Conservation (phyloP, 169 alveolate species). For the Eimeria sp. region DNA sequence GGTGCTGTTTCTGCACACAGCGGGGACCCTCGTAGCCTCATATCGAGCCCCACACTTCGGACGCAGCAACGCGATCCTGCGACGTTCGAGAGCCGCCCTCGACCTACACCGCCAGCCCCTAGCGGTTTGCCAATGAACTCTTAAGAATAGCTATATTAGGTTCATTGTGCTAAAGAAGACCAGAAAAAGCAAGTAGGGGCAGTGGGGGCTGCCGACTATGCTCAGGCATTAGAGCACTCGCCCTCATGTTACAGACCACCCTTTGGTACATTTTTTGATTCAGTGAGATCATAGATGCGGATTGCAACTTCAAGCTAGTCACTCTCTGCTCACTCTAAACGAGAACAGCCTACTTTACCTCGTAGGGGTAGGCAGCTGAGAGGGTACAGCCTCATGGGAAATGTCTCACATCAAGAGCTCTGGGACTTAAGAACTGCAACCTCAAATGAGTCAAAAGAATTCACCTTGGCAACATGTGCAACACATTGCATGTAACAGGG, state of each 20-base stretch:
- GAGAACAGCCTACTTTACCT: not conserved
- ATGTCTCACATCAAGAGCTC: not conserved
- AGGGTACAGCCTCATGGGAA: not conserved
- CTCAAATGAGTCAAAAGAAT: not conserved
- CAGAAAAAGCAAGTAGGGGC: not conserved
- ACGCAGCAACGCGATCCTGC: slow-evolving; percentile 45
- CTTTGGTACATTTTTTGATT: not conserved
- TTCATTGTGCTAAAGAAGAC: slow-evolving; percentile 57
- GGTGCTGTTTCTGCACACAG: not conserved
- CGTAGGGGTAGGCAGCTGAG: not conserved
- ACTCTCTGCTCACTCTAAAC: not conserved
- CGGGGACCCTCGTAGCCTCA: slow-evolving; percentile 4
- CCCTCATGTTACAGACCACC: not conserved
- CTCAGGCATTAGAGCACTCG: not conserved
- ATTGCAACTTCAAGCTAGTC: not conserved
- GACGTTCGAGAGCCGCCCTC: not conserved
- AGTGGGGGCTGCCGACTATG: not conserved
- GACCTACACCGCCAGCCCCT: not conserved
- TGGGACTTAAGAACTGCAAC: not conserved
- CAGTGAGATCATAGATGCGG: not conserved
- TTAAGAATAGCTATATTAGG: slow-evolving; percentile 88
- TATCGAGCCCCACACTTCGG: not conserved
- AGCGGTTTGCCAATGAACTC: slow-evolving; percentile 29
- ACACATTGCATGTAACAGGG: not conserved
- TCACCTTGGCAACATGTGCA: not conserved